These are phyloP conservation scores for Schrenkiella parvula DNA, from an alignment of 345 rosid genomes.

Conservation along the genomic window DNA sequence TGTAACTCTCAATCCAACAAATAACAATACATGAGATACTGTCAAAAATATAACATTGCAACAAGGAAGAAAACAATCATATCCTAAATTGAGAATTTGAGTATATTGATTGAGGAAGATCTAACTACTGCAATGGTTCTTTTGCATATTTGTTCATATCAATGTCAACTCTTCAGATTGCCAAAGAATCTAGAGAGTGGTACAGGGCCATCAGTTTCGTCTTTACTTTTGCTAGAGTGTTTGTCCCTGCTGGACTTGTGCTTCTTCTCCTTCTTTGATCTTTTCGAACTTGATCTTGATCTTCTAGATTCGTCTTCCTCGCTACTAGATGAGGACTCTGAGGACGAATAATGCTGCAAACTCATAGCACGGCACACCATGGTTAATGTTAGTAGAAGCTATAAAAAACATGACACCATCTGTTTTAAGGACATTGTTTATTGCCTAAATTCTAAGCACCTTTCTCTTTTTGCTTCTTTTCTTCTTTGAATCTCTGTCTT, in stretches of 20 bases:
- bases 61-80: conserved; percentile 2
- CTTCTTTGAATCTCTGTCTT: conserved; percentile 77
- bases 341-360: conserved; percentile 76
- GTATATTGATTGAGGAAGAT: conserved; percentile 1
- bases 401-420: background rate
- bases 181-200: conserved; percentile 91
- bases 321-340: conserved; percentile 67
- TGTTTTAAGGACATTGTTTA: background rate
- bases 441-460: conserved; percentile 34
- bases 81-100: conserved; percentile 8
- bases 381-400: background rate
- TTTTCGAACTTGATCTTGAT: conserved; percentile 75
- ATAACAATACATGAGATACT: conserved; percentile 17
- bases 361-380: background rate
- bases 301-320: conserved; percentile 79
- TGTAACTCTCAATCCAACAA: conserved; percentile 25
- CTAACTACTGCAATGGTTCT: conserved; percentile 18
- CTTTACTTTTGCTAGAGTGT: conserved; percentile 42
- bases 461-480: conserved; percentile 79
- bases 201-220: conserved; percentile 68
- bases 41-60: conserved; percentile 22
- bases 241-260: conserved; percentile 57
- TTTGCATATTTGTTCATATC: conserved; percentile 14
- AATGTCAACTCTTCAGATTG: conserved; percentile 52
- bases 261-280: conserved; percentile 68